Base-by-base conservation (phyloP, 2,329 filamentous ascomycete species). In the Tolypocladium tundrense region DNA sequence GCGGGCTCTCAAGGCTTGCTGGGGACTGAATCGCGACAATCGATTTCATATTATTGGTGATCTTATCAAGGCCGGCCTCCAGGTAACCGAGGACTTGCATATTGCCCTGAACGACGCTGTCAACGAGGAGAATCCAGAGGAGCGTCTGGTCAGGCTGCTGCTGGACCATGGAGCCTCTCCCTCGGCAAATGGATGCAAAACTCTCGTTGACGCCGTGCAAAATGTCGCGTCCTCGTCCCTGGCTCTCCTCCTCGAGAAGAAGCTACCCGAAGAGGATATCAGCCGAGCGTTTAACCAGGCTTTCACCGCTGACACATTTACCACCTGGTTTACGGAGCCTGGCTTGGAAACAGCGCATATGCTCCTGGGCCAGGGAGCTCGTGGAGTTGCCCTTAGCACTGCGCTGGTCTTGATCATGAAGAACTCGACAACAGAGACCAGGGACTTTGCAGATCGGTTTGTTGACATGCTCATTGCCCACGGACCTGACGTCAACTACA, bases 121-220 rank as follows among this genome's bases (percentile, higher is more conserved):
- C 9, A 80, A 79, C n/a, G 77, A 80, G 60, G 74, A 82, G 24
- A 73, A 80, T 9, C 73, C 75, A 0, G 79, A 82, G 52, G 69
- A 77, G 41, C 69, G 74, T 2, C 70, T 76, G 2, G 73, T 83
- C 3, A 71, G 73, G 43, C 67, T 83, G 3, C 69, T 84, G 6
- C 68, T 84, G 4, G 67, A 70, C 2, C 72, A 80, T 41, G 78
- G 82, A 0, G 82, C 81, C 35, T 83, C 79, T 0, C 78, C 81
- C 0, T 68, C 76, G 5, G 72, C 73, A 0, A 81, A 83, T 56
- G 74, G 74, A 31, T 82, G 79, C 66, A 77, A 81, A 65, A 76
- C 79, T 1, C 63, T 85, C 14, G 71, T 81, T 1, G 78, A 82
- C 57, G 79, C 79, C 1, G 72, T 75, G 0, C 71, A 73, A 56